phyloP scores from a whole-genome alignment of 257 asterid species.

The Handroanthus guayacan region DNA sequence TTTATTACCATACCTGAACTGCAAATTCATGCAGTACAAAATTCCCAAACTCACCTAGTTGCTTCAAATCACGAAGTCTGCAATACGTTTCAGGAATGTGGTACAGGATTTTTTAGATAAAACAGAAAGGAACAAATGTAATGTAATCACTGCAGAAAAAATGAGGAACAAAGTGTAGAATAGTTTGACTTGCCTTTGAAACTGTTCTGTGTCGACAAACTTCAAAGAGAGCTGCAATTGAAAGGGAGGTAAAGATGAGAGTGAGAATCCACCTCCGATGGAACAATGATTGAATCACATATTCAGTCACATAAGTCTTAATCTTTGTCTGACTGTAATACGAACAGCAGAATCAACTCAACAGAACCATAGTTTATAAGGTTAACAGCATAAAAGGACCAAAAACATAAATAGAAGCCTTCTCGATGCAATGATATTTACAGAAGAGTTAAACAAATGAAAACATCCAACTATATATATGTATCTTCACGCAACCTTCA shows the following conservation, averaged over 20 bases:
- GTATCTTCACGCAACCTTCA: conserved; percentile 4
- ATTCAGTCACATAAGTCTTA: not conserved
- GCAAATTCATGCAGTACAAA: conserved; percentile 23
- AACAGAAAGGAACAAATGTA: conserved; percentile 25
- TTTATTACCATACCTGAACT: conserved; percentile 15
- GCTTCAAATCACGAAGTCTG: conserved; percentile 98
- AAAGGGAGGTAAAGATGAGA: conserved; percentile 8
- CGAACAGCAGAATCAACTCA: not conserved
- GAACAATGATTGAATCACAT: conserved; percentile 2
- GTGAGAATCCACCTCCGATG: conserved; percentile 23
- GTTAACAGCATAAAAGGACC: not conserved
- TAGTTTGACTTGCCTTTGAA: conserved; percentile 70
- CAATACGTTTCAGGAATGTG: conserved; percentile 37
- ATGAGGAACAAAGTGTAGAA: conserved; percentile 10
- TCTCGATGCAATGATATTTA: not conserved
- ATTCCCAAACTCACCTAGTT: conserved; percentile 72
- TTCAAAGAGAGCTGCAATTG: conserved; percentile 76
- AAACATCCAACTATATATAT: not conserved
- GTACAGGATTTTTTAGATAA: conserved; percentile 17
- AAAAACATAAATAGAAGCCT: not conserved
- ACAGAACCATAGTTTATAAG: conserved; percentile 9
- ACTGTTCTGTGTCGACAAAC: conserved; percentile 89
- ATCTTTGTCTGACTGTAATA: not conserved
- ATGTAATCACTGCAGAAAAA: conserved; percentile 2
- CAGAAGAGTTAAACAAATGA: not conserved